phyloP scores from a whole-genome alignment of 306 rosid genomes.

The Trifolium repens region DNA sequence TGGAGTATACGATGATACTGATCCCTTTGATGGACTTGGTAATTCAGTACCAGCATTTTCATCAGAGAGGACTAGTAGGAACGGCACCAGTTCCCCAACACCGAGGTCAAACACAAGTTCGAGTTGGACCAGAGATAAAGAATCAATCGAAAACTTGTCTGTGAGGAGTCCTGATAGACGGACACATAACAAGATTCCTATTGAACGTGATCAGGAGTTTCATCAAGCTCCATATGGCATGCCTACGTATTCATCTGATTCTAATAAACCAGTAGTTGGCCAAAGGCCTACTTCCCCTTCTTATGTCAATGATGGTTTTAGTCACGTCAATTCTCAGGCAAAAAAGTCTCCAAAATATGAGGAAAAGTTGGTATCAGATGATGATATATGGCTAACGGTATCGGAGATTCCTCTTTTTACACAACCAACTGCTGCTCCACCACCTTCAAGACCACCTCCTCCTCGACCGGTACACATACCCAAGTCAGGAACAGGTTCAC shows the following conservation, averaged over 20 bases:
- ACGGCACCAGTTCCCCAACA: slow-evolving; percentile 57
- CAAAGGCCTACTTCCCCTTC: slow-evolving; percentile 68
- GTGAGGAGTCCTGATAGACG: slow-evolving; percentile 65
- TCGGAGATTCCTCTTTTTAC: slow-evolving; percentile 93
- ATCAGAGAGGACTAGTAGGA: slow-evolving; percentile 63
- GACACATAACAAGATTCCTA: slow-evolving; percentile 57
- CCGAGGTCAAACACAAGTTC: slow-evolving; percentile 56
- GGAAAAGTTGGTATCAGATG: slow-evolving; percentile 61
- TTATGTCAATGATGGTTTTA: slow-evolving; percentile 50
- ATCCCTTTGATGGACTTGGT: slow-evolving; percentile 82
- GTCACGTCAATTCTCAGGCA: slow-evolving; percentile 49
- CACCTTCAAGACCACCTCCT: slow-evolving; percentile 99
- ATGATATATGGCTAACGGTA: slow-evolving; percentile 86
- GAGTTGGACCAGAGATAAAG: slow-evolving; percentile 59
- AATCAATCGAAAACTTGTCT: slow-evolving; percentile 54
- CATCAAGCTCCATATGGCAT: slow-evolving; percentile 60
- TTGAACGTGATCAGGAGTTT: slow-evolving; percentile 62
- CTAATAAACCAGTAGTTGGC: slow-evolving; percentile 58
- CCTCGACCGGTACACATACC: slow-evolving; percentile 79
- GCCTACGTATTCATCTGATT: slow-evolving; percentile 65
- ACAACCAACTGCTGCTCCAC: slow-evolving; percentile 92
- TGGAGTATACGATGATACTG: slow-evolving; percentile 63
- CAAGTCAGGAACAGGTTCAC: slow-evolving; percentile 54
- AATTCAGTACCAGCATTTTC: slow-evolving; percentile 73
- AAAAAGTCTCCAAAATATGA: slow-evolving; percentile 65